Percentiles rank a stretch among this genome's conserved stretches.
These are phyloP conservation scores for Psilocybe tampanensis DNA, from an alignment of 768 basidiomycete species.

Conservation along the genomic window DNA sequence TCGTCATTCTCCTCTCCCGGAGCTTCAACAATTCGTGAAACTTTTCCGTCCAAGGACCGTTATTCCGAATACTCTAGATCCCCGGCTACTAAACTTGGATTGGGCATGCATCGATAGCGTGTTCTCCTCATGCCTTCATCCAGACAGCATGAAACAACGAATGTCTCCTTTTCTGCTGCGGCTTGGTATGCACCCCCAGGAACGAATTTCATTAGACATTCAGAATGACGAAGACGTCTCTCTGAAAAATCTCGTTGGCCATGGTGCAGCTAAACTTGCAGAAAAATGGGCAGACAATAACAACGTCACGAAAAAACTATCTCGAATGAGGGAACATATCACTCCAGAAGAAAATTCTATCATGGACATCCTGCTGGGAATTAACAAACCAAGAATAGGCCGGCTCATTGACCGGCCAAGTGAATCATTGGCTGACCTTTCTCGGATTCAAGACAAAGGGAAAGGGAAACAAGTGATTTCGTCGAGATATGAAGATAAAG, in stretches of 20 bases:
- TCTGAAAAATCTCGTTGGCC: slow-evolving; percentile 68
- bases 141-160: slow-evolving; percentile 14
- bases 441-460: slow-evolving; percentile 6
- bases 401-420: neutral
- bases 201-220: slow-evolving; percentile 13
- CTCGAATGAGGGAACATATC: slow-evolving; percentile 47
- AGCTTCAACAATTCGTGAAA: slow-evolving; percentile 77
- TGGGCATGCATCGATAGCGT: slow-evolving; percentile 72
- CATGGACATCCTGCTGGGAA: slow-evolving; percentile 36
- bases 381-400: neutral
- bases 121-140: slow-evolving; percentile 61
- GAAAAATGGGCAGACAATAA: slow-evolving; percentile 58
- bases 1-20: slow-evolving; percentile 87
- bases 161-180: slow-evolving; percentile 1
- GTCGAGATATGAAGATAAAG: slow-evolving; percentile 20
- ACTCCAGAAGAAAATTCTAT: slow-evolving; percentile 32
- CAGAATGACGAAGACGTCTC: slow-evolving; percentile 47
- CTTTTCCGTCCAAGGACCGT: slow-evolving; percentile 80
- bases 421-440: slow-evolving; percentile 2
- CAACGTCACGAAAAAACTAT: slow-evolving; percentile 44
- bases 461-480: slow-evolving; percentile 20
- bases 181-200: slow-evolving; percentile 5
- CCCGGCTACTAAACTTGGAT: slow-evolving; percentile 58
- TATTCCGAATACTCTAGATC: slow-evolving; percentile 77
- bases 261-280: slow-evolving; percentile 46